phyloP scores from a whole-genome alignment of 805 yeast genomes.

The Candida vartiovaarae region DNA sequence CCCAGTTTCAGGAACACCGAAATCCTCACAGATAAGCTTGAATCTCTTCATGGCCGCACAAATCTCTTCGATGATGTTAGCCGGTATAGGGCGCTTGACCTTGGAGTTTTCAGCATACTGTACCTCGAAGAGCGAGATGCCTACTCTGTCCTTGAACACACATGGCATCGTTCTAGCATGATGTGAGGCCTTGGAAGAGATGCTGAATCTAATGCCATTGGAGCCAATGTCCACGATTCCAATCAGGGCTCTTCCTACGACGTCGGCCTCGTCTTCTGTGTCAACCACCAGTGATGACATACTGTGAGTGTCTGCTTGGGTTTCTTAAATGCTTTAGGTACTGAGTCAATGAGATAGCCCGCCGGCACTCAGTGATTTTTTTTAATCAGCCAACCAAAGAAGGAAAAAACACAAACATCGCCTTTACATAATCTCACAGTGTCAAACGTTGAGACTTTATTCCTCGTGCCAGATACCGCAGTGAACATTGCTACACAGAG shows the following conservation, averaged over 20 bases:
- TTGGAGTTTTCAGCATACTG: slow-evolving; percentile 36
- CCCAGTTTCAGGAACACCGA: slow-evolving; percentile 56
- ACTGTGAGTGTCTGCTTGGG: not conserved
- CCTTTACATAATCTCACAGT: no score
- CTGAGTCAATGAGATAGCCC: no score
- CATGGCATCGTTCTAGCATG: slow-evolving; percentile 76
- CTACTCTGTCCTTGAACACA: slow-evolving; percentile 66
- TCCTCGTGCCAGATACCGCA: no score
- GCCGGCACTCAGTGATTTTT: no score
- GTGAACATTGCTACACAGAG: no score
- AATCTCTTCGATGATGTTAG: slow-evolving; percentile 50
- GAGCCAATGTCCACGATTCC: slow-evolving; percentile 77
- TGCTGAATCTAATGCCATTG: slow-evolving; percentile 66
- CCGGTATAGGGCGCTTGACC: slow-evolving; percentile 47
- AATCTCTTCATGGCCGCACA: slow-evolving; percentile 60
- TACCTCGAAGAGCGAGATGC: slow-evolving; percentile 60
- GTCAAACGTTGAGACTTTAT: no score
- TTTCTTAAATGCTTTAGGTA: no score
- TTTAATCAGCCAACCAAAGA: no score
- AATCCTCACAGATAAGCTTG: slow-evolving; percentile 62
- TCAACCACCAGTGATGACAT: slow-evolving; percentile 16
- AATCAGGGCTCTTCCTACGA: slow-evolving; percentile 49
- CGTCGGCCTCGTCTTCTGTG: slow-evolving; percentile 42
- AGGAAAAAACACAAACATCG: no score
- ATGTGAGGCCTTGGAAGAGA: slow-evolving; percentile 59